Conservation (phyloP, 495 filamentous ascomycete species). For the Penicillium egyptiacum region DNA sequence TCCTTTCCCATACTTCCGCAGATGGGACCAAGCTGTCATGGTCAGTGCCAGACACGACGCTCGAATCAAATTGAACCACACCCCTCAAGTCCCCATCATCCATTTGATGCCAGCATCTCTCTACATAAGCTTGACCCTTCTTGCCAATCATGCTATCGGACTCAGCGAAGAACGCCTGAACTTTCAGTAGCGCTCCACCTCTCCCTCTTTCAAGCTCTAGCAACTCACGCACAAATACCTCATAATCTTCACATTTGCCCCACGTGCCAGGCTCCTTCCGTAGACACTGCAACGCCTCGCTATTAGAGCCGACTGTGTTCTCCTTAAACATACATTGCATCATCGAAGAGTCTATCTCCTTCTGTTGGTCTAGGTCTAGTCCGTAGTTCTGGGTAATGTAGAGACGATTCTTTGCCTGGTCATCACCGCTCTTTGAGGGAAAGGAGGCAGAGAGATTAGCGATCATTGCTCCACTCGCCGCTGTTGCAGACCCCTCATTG, state of each 20-base stretch:
- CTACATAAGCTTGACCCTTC: constrained; percentile 33
- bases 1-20: constrained; percentile 24
- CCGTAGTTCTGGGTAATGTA: constrained; percentile 27
- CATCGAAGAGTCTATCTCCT: constrained; percentile 22
- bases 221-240: constrained; percentile 21
- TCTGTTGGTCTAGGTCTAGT: constrained; percentile 15
- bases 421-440: not conserved
- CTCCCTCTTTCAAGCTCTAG: constrained; percentile 10
- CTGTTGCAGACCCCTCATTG: constrained; percentile 23
- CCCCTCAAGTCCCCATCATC: constrained; percentile 6
- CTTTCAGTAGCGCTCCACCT: constrained; percentile 1
- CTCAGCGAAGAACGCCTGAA: constrained; percentile 29
- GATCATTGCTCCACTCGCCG: constrained; percentile 24
- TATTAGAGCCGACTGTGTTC: constrained; percentile 34
- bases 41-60: constrained; percentile 21
- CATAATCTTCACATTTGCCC: constrained; percentile 35
- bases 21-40: constrained; percentile 34
- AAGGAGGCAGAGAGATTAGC: constrained; percentile 11
- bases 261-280: constrained; percentile 29
- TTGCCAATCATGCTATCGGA: constrained; percentile 34
- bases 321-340: constrained; percentile 28
- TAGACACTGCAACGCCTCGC: constrained; percentile 35
- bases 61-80: constrained; percentile 21
- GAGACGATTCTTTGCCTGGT: constrained; percentile 16
- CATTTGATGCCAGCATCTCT: constrained; percentile 29